Evolutionary conservation across 106 monocot species (phyloP).

Genomic region (Dendrobium nobile): DNA sequence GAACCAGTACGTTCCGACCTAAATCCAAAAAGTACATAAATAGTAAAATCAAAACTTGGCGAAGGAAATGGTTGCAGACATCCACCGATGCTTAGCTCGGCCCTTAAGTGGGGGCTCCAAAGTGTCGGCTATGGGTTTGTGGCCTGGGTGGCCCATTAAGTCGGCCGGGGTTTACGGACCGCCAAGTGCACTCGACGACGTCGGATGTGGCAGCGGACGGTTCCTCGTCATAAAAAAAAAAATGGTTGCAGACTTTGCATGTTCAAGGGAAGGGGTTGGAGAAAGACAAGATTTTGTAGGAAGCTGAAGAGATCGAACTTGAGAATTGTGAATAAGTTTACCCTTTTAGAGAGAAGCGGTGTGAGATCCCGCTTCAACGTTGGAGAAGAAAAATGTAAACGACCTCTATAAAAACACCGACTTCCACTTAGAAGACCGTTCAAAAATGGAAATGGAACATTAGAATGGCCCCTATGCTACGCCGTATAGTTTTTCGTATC

Average conservation of each 20-base stretch:
- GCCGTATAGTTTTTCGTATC: too few relatives aligned
- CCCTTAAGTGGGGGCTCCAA: too few relatives aligned
- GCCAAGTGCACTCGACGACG: too few relatives aligned
- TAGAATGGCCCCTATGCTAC: too few relatives aligned
- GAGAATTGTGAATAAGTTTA: not conserved
- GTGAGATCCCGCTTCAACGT: not conserved
- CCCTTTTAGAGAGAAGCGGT: not conserved
- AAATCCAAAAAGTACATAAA: not conserved
- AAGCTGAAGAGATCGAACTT: conserved; percentile 4
- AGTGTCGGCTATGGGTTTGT: too few relatives aligned
- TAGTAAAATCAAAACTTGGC: not conserved
- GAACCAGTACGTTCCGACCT: not conserved
- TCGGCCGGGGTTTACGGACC: too few relatives aligned
- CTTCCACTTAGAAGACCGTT: not conserved
- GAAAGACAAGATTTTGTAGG: not conserved
- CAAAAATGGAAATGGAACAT: not conserved
- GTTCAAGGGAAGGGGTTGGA: not conserved
- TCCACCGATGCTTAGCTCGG: too few relatives aligned
- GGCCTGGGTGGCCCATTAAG: too few relatives aligned
- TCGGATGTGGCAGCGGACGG: too few relatives aligned
- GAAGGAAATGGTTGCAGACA: not conserved
- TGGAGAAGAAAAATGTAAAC: not conserved
- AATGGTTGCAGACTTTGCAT: not conserved
- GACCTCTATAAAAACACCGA: not conserved
- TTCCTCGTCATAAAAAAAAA: too few relatives aligned